Base-by-base conservation (phyloP, 2,329 filamentous ascomycete species). In the Penicillium olsonii region DNA sequence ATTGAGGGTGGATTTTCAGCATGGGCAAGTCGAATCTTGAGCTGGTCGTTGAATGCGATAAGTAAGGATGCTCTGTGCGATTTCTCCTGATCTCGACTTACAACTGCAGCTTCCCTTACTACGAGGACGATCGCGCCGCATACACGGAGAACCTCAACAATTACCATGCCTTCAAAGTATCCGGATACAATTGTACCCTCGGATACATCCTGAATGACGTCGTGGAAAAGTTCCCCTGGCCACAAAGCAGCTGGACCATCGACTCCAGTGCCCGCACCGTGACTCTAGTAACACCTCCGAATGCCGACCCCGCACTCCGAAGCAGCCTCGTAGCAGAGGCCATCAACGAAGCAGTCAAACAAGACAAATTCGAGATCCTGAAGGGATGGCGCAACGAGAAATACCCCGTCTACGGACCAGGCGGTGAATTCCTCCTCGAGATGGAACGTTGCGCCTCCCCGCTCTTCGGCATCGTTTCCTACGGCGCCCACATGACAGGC, bases 401-500 rank as follows among this genome's bases (percentile, higher is more conserved):
- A 14, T 95, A 90, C 75, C 86, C 90, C 0, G 83, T 95, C 7
- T 94, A 90, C 62, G 82, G 80, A 1, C 81, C 72, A 0, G 72
- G 79, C 12, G 80, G 74, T 9, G 62, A 81, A 26, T 77, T 80
- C 27, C 72, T 92, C 3, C 87, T 89, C 67, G 87, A 81, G 67
- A 83, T 92, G 67, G 91, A 96, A 69, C 80, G 91, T n/a, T 78
- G 81, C 14, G 90, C 87, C 5, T 82, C 83, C 48, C 82, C 86
- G 0, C 74, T 96, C 8, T 84, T 95, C 40, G 91, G 90, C 1
- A 78, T 87, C 2, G 82, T 87, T 58, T 84, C 85, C 7, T 95
- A 91, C 66, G 91, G 90, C 17, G 84, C 91, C 26, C 88, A 96
- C 68, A 83, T 95, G 81, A 88, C 84, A 22, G 88, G 83, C 5